Percentiles rank a stretch among this genome's conserved stretches.
These are phyloP conservation scores for Pythium chondricola DNA, from an alignment of 352 stramenopile genomes.

Conservation along the genomic window DNA sequence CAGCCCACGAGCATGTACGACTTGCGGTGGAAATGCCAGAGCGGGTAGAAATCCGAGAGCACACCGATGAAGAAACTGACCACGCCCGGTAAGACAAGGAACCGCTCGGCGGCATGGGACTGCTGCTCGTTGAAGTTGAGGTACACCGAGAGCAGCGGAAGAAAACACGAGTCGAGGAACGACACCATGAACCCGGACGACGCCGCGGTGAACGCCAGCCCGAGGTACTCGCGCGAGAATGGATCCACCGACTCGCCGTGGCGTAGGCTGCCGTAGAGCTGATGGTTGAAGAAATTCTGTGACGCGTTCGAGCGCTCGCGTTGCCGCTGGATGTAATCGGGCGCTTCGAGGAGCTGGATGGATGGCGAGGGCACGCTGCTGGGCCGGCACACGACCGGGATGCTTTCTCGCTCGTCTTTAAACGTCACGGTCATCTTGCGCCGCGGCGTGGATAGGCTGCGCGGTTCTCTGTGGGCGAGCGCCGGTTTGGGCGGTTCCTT, in stretches of 20 bases:
- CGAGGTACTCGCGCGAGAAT: constrained; percentile 57
- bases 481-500: constrained; percentile 8
- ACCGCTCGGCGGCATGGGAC: constrained; percentile 37
- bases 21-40: constrained; percentile 71
- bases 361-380: constrained; percentile 54
- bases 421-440: constrained; percentile 60
- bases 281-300: constrained; percentile 64
- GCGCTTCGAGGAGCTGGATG: constrained; percentile 60
- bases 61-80: constrained; percentile 71
- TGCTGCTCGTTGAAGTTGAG: constrained; percentile 43
- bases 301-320: constrained; percentile 46
- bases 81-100: constrained; percentile 49
- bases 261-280: constrained; percentile 62
- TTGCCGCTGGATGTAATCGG: constrained; percentile 23
- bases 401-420: constrained; percentile 39
- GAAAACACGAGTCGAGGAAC: constrained; percentile 54
- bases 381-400: constrained; percentile 44
- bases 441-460: constrained; percentile 21
- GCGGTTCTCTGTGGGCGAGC: constrained; percentile 10
- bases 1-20: constrained; percentile 72
- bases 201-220: constrained; percentile 47
- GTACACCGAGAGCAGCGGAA: constrained; percentile 57
- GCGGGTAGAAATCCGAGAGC: constrained; percentile 73
- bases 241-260: constrained; percentile 43
- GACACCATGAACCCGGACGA: constrained; percentile 59